These are phyloP conservation scores for Cladosporium sp. DNA, from an alignment of 2,329 filamentous ascomycete species.

Conservation along the genomic window DNA sequence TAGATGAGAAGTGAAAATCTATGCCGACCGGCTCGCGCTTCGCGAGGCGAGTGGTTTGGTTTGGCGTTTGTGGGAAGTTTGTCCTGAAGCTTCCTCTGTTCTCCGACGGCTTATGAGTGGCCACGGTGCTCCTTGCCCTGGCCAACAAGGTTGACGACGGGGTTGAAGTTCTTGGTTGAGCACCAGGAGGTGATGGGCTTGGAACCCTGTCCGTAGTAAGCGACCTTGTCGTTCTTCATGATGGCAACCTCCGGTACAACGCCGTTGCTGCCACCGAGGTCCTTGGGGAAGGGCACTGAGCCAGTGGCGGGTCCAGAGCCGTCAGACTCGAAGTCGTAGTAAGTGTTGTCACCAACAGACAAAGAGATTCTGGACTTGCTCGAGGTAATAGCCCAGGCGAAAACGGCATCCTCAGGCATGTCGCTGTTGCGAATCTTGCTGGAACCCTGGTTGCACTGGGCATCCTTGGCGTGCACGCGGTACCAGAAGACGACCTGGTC, in stretches of 20 bases:
- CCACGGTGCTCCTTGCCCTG: conserved; percentile 20
- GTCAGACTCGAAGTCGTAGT: conserved; percentile 31
- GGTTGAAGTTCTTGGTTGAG: conserved; percentile 33
- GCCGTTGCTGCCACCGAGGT: conserved; percentile 23
- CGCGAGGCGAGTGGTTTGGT: background rate
- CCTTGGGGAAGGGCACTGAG: conserved; percentile 30
- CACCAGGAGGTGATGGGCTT: conserved; percentile 27
- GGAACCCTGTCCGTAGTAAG: conserved; percentile 24
- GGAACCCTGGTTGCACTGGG: conserved; percentile 29
- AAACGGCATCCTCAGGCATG: conserved; percentile 33
- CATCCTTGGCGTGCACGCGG: conserved; percentile 33
- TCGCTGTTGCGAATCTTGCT: conserved; percentile 31
- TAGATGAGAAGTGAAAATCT: background rate
- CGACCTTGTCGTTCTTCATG: conserved; percentile 25
- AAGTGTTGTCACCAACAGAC: conserved; percentile 31
- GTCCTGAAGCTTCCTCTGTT: background rate
- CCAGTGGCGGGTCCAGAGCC: conserved; percentile 27
- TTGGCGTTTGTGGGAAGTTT: background rate
- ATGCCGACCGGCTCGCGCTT: background rate
- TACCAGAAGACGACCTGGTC: conserved; percentile 38
- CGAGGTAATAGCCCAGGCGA: conserved; percentile 34
- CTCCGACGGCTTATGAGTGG: background rate
- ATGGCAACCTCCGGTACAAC: conserved; percentile 30
- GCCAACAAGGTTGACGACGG: conserved; percentile 32
- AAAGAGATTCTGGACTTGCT: conserved; percentile 29